phyloP scores from a whole-genome alignment of 208 protist species.

The Trypanosoma theileri region DNA sequence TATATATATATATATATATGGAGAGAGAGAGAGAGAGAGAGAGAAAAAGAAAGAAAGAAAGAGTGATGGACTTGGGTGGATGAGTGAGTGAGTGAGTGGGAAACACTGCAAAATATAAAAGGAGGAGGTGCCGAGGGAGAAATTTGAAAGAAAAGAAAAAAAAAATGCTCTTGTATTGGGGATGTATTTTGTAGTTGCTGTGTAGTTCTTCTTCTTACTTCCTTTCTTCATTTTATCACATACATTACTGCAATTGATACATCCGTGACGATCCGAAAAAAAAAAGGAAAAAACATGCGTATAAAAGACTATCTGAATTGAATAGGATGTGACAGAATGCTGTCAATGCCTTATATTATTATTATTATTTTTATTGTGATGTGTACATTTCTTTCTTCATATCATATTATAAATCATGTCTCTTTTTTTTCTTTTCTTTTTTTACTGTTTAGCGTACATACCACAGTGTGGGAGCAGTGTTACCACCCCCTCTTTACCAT shows the following conservation, averaged over 20 bases:
- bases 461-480: too few species aligned
- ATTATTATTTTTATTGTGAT: slow-evolving; percentile 5
- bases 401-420: too few species aligned
- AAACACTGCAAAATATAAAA: neutral
- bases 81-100: neutral
- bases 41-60: neutral
- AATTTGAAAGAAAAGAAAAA: neutral
- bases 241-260: too few species aligned
- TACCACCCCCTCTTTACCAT: too few species aligned
- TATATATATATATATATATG: slow-evolving; percentile 1
- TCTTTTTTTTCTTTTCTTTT: too few species aligned
- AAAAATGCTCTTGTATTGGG: too few species aligned
- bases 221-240: neutral
- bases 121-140: neutral
- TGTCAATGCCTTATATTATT: slow-evolving; percentile 14
- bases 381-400: neutral
- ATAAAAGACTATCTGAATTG: too few species aligned
- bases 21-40: neutral
- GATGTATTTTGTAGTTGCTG: neutral
- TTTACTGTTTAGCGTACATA: too few species aligned
- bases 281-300: too few species aligned
- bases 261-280: too few species aligned
- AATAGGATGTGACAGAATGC: too few species aligned
- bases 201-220: slow-evolving; percentile 6
- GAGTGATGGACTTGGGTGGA: too few species aligned